These are phyloP conservation scores for Immersiella caudata DNA, from an alignment of 495 filamentous ascomycete species.

Conservation along the genomic window DNA sequence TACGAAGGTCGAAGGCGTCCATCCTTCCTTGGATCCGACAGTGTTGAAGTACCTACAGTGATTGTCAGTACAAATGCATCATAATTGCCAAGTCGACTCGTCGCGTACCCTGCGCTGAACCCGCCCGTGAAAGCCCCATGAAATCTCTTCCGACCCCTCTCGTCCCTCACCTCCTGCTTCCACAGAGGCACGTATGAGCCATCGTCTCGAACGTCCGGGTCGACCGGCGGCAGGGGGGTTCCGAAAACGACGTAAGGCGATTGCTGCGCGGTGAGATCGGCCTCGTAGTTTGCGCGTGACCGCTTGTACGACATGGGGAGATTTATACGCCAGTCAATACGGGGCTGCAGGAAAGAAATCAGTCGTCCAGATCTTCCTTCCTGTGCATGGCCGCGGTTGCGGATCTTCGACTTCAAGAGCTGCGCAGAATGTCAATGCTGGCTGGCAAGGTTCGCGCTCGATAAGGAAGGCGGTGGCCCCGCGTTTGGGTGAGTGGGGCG, in stretches of 20 bases:
- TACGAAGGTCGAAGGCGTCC: conserved; percentile 88
- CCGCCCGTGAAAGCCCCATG: conserved; percentile 98
- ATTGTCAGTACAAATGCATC: neutral
- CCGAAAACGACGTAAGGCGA: conserved; percentile 84
- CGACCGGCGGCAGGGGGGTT: conserved; percentile 80
- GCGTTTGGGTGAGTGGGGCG: neutral
- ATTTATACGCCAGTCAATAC: neutral
- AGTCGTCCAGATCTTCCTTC: neutral
- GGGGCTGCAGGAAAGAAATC: neutral
- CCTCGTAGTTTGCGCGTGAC: conserved; percentile 74
- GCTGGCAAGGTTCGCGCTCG: conserved; percentile 6
- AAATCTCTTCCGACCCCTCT: conserved; percentile 84
- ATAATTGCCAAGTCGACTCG: neutral
- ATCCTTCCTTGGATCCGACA: conserved; percentile 97
- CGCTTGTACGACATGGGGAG: conserved; percentile 76
- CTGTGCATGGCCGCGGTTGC: neutral
- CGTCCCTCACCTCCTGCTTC: conserved; percentile 97
- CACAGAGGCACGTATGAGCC: conserved; percentile 92
- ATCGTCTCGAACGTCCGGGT: conserved; percentile 81
- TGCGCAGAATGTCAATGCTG: neutral
- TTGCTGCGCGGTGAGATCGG: conserved; percentile 70
- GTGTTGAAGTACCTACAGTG: conserved; percentile 87
- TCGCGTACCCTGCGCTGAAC: conserved; percentile 85
- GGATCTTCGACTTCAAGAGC: neutral
- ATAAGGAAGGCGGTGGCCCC: conserved; percentile 10